These are phyloP conservation scores for Kwoniella sp. DNA, from an alignment of 768 basidiomycete species.

Conservation along the genomic window DNA sequence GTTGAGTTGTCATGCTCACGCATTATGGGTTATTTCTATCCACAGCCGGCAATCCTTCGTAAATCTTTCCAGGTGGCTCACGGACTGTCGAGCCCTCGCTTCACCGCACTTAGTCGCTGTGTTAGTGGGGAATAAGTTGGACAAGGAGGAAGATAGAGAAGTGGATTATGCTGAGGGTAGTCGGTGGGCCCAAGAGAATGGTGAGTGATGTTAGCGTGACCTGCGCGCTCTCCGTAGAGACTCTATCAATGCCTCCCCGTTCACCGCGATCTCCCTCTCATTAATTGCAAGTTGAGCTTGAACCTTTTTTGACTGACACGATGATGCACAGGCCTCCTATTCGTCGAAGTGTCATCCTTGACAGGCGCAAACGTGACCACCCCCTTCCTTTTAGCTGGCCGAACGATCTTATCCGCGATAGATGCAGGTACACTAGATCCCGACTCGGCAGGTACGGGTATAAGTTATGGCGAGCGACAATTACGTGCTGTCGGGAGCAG, in stretches of 20 bases:
- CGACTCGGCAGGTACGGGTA: slow-evolving; percentile 90
- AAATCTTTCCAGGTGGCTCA: slow-evolving; percentile 83
- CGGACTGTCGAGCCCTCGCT: slow-evolving; percentile 88
- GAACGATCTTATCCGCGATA: slow-evolving; percentile 84
- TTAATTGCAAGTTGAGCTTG: too few species aligned
- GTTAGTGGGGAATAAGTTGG: slow-evolving; percentile 88
- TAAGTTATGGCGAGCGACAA: slow-evolving; percentile 93
- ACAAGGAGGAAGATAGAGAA: slow-evolving; percentile 86
- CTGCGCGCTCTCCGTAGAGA: too few species aligned
- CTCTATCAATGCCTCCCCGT: background rate
- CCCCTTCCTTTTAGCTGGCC: slow-evolving; percentile 79
- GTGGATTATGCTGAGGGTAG: slow-evolving; percentile 96
- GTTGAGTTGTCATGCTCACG: too few species aligned
- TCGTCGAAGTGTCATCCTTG: slow-evolving; percentile 88
- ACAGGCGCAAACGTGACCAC: slow-evolving; percentile 88
- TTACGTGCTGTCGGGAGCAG: slow-evolving; percentile 86
- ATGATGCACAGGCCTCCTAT: slow-evolving; percentile 71
- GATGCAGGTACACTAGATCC: slow-evolving; percentile 89
- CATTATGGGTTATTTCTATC: background rate
- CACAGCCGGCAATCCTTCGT: slow-evolving; percentile 80
- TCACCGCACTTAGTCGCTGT: slow-evolving; percentile 79
- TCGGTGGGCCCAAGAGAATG: slow-evolving; percentile 93
- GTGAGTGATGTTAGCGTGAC: slow-evolving; percentile 57
- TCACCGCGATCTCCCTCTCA: too few species aligned
- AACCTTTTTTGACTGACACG: background rate